Evolutionary conservation across 805 yeast genomes (phyloP), one percentile per base, ranked within the genome.

Genomic region (Sugiyamaella boreocaroliniensis): DNA sequence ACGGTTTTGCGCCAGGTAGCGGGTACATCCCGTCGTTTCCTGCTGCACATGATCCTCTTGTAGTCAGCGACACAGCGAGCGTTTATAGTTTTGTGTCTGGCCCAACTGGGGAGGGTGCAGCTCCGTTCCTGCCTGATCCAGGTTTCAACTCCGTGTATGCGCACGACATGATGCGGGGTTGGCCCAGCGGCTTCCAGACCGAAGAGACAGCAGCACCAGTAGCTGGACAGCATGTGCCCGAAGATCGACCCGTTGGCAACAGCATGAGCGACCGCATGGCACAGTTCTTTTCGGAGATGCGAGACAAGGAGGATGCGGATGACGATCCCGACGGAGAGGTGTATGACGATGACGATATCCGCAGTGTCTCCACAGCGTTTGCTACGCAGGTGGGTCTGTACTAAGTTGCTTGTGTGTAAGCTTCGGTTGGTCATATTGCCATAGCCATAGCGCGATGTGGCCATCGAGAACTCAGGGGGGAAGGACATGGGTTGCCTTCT

Each of bases 241-340:
- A 19, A 7, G 26, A 29, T 26, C 46, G 56, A 6, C 34, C 43
- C 9, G 32, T 60, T 16, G 63, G 61, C 7, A 55, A 56, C 34
- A 51, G 56, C 20, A 47, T 60, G 56, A 53, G 58, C 34, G 64
- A 61, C 40, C 45, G 64, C n/a, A 49, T 61, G 58, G 49, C 48
- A 40, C 47, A 53, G 40, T 55, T 51, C 45, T 42, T 56, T 9
- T 34, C 18, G 37, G 20, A 43, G 43, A 32, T n/a, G 16, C 20
- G 41, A 11, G 55, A 52, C n/a, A 55, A 55, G 22, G 52, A 49
- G 26, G 53, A 57, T 7, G 37, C 5, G 37, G 61, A 56, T 48
- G 59, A 60, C 45, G 71, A 65, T 11, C 62, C 55, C 16, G 68
- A 58, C 37, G 64, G 61, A 26, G 54, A 59, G 47, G 26, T 22